Base-by-base conservation (phyloP, 495 filamentous ascomycete genomes). In the Tuber melanosporum region DNA sequence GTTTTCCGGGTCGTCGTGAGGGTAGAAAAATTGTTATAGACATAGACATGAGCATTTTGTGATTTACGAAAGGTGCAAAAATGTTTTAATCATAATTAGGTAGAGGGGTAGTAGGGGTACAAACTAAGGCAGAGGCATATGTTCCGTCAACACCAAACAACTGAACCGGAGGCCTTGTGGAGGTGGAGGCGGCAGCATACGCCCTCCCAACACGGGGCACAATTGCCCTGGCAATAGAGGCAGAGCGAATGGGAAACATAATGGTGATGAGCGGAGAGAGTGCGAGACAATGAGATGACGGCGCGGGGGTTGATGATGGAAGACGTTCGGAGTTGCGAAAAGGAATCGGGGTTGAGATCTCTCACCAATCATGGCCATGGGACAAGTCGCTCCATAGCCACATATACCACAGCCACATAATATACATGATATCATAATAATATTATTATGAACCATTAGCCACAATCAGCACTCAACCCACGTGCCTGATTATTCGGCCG, bases 61-160 rank as follows among this genome's bases (percentile, higher is more conserved):
- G 41, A 77, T 42, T 76, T 39, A 22, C 10, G 66, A n/a, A 49
- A 66, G 75, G 26, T 26, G 26, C 15, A 41, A n/a, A 62, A 72
- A 66, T 22, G 26, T 20, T 36, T 66, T 26, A 14, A 36, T 36
- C 76, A 45, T 36, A 39, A 10, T 5, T 70, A 62, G 36, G 32
- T 52, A 42, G 66, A 9, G 69, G 44, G 41, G 52, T 12, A 32
- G n/a, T 19, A 47, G 72, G 76, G 73, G 79, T 76, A 86, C 90
- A 85, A 93, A 99, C 95, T 91, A 99, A 88, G 87, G 95, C 95
- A 88, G 90, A 93, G 83, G 95, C 96, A 87, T 99, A 99, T 84
- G 95, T 98, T 83, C 95, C 95, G 86, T 98, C 95, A 86, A 99
- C 88, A 78, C 95, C 95, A 86, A 92, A 99, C 79, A 99, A 88